Percentiles rank a stretch among this genome's conserved stretches.
Evolutionary conservation across 176 grass and related monocot genomes (phyloP).

Genomic region (Otatea glauca): DNA sequence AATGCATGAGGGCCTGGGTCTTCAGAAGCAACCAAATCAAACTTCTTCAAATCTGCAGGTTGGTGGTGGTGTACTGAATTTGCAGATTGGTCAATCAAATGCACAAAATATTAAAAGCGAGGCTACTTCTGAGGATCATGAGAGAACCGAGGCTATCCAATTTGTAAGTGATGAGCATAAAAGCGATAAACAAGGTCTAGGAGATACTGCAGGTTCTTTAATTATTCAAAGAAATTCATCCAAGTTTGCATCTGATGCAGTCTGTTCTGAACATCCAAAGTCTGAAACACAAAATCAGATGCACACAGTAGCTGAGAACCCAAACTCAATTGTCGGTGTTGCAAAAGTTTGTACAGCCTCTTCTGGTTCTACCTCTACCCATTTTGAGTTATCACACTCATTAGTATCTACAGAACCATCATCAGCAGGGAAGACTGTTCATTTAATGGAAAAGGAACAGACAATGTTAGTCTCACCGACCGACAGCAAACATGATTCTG

Average conservation of each 20-base stretch:
- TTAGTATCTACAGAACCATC: slow-evolving; percentile 36
- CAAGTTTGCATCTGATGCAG: slow-evolving; percentile 46
- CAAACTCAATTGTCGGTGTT: slow-evolving; percentile 46
- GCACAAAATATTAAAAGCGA: slow-evolving; percentile 46
- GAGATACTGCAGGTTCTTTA: slow-evolving; percentile 34
- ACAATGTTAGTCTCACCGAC: slow-evolving; percentile 35
- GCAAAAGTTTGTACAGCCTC: slow-evolving; percentile 63
- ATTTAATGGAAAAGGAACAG: slow-evolving; percentile 51
- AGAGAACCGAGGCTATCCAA: slow-evolving; percentile 34
- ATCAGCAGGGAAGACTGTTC: slow-evolving; percentile 48
- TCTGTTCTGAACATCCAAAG: slow-evolving; percentile 35
- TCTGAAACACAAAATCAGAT: slow-evolving; percentile 49
- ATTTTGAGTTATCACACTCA: slow-evolving; percentile 48
- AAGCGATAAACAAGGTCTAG: slow-evolving; percentile 26
- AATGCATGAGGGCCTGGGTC: slow-evolving; percentile 32
- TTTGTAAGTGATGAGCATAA: slow-evolving; percentile 40
- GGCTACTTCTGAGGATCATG: slow-evolving; percentile 28
- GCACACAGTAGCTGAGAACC: slow-evolving; percentile 40
- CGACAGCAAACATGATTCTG: slow-evolving; percentile 49
- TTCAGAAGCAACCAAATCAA: slow-evolving; percentile 49
- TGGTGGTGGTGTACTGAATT: slow-evolving; percentile 40
- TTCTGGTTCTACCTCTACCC: slow-evolving; percentile 48
- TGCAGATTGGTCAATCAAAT: slow-evolving; percentile 42
- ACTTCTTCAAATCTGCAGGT: slow-evolving; percentile 48
- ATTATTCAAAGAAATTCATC: slow-evolving; percentile 39